These are phyloP conservation scores for Termitomyces bulborhizus DNA, from an alignment of 768 basidiomycete species.

Conservation along the genomic window DNA sequence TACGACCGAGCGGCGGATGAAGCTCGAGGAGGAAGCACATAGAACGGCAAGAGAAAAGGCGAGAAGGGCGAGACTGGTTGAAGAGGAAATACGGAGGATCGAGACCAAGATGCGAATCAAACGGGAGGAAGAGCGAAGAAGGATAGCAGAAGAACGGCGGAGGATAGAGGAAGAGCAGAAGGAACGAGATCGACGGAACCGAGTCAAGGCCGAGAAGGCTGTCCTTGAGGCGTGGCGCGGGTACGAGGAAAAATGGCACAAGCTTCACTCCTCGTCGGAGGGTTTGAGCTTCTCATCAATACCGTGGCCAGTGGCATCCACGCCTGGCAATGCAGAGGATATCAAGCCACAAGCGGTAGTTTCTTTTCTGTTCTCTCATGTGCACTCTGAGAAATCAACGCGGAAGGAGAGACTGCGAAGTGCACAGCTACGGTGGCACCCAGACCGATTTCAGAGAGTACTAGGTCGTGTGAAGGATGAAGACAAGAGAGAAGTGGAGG, in stretches of 20 bases:
- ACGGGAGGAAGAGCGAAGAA: slow-evolving; percentile 42
- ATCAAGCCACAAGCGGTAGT: slow-evolving; percentile 50
- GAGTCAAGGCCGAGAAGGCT: slow-evolving; percentile 34
- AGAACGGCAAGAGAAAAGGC: slow-evolving; percentile 39
- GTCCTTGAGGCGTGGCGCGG: slow-evolving; percentile 50
- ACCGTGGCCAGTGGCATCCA: slow-evolving; percentile 61
- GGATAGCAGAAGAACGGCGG: slow-evolving; percentile 41
- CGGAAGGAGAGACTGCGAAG: slow-evolving; percentile 60
- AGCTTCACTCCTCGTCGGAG: slow-evolving; percentile 37
- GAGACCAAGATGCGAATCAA: slow-evolving; percentile 46
- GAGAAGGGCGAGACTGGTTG: slow-evolving; percentile 38
- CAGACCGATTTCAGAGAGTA: slow-evolving; percentile 64
- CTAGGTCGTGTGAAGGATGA: slow-evolving; percentile 43
- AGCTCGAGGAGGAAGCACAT: slow-evolving; percentile 39
- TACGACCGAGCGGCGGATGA: slow-evolving; percentile 49
- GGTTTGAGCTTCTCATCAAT: slow-evolving; percentile 52
- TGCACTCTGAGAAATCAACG: slow-evolving; percentile 52
- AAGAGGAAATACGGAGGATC: slow-evolving; percentile 50
- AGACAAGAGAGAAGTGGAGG: slow-evolving; percentile 50
- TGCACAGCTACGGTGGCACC: slow-evolving; percentile 76
- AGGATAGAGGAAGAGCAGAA: slow-evolving; percentile 28
- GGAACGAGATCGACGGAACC: slow-evolving; percentile 40
- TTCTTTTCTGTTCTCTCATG: slow-evolving; percentile 57
- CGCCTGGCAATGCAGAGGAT: slow-evolving; percentile 38
- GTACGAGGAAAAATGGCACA: slow-evolving; percentile 66